Evolutionary conservation across 2,329 filamentous ascomycete genomes (phyloP).

Genomic region (Trichoderma atrobrunneum): DNA sequence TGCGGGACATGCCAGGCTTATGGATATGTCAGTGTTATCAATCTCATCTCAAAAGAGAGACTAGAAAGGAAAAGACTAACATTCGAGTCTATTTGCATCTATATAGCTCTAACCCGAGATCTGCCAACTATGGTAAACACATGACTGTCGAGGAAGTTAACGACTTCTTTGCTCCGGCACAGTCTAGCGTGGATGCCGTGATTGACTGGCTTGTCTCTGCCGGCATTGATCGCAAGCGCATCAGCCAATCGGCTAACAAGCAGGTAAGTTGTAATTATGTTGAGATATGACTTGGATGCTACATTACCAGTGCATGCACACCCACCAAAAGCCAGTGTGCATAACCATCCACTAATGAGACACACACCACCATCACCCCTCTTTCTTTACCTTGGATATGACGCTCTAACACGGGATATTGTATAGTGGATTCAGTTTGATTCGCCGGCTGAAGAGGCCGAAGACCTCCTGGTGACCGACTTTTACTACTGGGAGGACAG

Average conservation of each 20-base stretch:
- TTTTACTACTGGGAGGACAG: conserved; percentile 50
- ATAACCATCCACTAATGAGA: neutral
- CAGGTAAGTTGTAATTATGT: neutral
- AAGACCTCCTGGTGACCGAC: conserved; percentile 50
- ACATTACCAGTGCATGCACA: neutral
- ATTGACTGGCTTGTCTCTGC: conserved; percentile 50
- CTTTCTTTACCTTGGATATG: neutral
- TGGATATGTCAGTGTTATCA: conserved; percentile 7
- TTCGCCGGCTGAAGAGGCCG: conserved; percentile 32
- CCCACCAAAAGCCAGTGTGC: neutral
- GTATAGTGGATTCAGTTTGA: conserved; percentile 32
- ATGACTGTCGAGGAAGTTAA: conserved; percentile 6
- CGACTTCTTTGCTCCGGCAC: conserved; percentile 27
- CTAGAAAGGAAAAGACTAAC: neutral
- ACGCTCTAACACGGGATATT: neutral
- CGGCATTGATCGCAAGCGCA: conserved; percentile 46
- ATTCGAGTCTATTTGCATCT: neutral
- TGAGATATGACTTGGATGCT: neutral
- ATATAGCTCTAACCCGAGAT: neutral
- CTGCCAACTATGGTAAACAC: conserved; percentile 6
- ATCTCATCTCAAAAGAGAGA: neutral
- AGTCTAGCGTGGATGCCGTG: conserved; percentile 47
- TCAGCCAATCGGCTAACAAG: conserved; percentile 48
- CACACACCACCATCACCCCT: neutral
- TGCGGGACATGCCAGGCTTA: neutral